Evolutionary conservation across 2,329 filamentous ascomycete species (phyloP).

Genomic region (Pseudodiploospora longispora): DNA sequence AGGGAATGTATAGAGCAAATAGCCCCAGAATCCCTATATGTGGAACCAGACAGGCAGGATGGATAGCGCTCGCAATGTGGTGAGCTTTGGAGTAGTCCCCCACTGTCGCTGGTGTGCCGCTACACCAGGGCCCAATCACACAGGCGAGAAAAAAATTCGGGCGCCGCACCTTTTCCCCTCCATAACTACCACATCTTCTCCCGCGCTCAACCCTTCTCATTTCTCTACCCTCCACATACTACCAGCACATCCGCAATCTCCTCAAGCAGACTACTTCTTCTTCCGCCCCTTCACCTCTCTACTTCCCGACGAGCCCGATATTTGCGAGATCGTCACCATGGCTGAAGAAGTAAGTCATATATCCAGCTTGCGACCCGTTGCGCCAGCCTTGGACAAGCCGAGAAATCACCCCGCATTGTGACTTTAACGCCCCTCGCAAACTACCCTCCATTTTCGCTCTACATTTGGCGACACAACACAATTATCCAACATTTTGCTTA

Average conservation of each 20-base stretch:
- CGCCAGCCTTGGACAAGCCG: conserved; percentile 16
- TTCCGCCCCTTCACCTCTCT: conserved; percentile 17
- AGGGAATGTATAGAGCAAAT: too few species aligned
- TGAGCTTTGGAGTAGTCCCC: not conserved
- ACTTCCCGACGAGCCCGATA: conserved; percentile 22
- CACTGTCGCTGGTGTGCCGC: conserved; percentile 14
- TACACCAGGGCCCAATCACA: conserved; percentile 27
- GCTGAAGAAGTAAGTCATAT: conserved; percentile 46
- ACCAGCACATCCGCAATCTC: conserved; percentile 16
- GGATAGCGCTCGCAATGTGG: not conserved
- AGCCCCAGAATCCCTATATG: too few species aligned
- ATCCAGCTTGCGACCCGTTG: conserved; percentile 13
- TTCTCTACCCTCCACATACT: conserved; percentile 10
- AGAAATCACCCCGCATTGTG: conserved; percentile 41
- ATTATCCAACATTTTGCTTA: too few species aligned
- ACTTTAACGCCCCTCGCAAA: conserved; percentile 27
- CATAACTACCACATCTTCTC: conserved; percentile 1
- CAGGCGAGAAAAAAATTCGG: conserved; percentile 26
- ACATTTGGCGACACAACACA: too few species aligned
- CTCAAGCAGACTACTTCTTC: conserved; percentile 10
- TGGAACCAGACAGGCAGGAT: conserved; percentile 5
- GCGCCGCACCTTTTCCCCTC: conserved; percentile 10
- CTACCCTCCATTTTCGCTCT: conserved; percentile 2
- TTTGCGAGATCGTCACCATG: conserved; percentile 46
- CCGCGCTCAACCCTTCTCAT: conserved; percentile 11